phyloP scores from a whole-genome alignment of 164 flowering plant genomes.

The Nymphaea thermarum region DNA sequence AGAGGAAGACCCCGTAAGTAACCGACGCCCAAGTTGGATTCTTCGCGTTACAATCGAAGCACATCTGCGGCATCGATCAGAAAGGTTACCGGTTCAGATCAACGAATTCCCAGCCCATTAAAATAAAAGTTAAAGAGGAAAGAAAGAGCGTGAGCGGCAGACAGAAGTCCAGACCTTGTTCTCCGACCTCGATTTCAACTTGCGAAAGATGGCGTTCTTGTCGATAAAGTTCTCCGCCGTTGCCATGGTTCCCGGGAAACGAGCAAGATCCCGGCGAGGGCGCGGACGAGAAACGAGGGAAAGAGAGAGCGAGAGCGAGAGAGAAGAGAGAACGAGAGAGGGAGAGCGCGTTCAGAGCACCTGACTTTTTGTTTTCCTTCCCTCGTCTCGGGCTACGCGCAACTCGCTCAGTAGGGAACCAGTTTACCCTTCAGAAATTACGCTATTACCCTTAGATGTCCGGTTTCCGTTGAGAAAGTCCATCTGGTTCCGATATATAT shows the following conservation, averaged over 20 bases:
- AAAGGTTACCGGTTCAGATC: background rate
- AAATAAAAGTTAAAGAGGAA: background rate
- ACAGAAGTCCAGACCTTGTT: conserved; percentile 48
- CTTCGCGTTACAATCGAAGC: conserved; percentile 93
- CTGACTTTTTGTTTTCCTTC: too few species aligned
- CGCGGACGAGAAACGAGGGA: too few species aligned
- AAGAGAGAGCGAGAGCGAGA: too few species aligned
- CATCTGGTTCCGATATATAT: too few species aligned
- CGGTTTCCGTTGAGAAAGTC: too few species aligned
- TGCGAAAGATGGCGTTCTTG: conserved; percentile 59
- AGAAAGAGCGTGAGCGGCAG: conserved; percentile 7
- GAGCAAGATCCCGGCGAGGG: background rate
- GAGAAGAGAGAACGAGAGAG: too few species aligned
- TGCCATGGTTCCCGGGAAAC: background rate
- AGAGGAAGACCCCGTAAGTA: conserved; percentile 84
- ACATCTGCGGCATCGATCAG: conserved; percentile 37
- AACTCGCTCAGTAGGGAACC: too few species aligned
- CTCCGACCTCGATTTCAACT: conserved; percentile 69
- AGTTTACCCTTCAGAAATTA: too few species aligned
- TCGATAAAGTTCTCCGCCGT: conserved; percentile 43
- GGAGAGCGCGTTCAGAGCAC: too few species aligned
- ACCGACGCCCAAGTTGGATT: conserved; percentile 98
- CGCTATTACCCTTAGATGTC: too few species aligned
- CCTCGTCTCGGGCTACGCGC: too few species aligned
- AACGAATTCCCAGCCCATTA: background rate